phyloP scores from a whole-genome alignment of 176 grass and related monocot species.

The Canna indica region DNA sequence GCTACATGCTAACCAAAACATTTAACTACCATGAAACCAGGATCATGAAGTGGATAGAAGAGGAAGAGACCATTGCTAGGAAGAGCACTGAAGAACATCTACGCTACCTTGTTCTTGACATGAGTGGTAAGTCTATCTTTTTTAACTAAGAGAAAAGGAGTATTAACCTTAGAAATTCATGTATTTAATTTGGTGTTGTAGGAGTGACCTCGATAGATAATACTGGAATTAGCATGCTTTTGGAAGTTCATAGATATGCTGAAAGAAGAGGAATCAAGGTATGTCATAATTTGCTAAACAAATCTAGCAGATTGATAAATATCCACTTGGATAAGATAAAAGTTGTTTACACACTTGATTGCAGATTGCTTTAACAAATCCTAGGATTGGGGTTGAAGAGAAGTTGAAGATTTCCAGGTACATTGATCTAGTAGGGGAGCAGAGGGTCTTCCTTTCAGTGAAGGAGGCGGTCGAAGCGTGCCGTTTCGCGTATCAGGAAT shows the following conservation, averaged over 20 bases:
- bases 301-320: background rate
- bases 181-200: background rate
- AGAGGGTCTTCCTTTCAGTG: conserved; percentile 62
- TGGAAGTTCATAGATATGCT: conserved; percentile 46
- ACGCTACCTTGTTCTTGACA: conserved; percentile 49
- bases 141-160: too few species aligned
- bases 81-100: conserved; percentile 38
- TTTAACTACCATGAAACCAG: conserved; percentile 17
- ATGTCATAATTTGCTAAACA: background rate
- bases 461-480: conserved; percentile 60
- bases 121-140: conserved; percentile 71
- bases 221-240: conserved; percentile 49
- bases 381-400: conserved; percentile 44
- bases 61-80: conserved; percentile 38
- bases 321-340: background rate
- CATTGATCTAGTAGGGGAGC: conserved; percentile 46
- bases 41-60: conserved; percentile 80
- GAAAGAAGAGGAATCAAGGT: conserved; percentile 59
- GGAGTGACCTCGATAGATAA: conserved; percentile 69
- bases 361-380: conserved; percentile 69
- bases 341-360: background rate
- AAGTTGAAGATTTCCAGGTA: conserved; percentile 55
- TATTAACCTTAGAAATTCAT: background rate
- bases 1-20: background rate
- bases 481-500: conserved; percentile 39